phyloP scores from a whole-genome alignment of 108 stramenopile species.

The Conticribra weissflogii region DNA sequence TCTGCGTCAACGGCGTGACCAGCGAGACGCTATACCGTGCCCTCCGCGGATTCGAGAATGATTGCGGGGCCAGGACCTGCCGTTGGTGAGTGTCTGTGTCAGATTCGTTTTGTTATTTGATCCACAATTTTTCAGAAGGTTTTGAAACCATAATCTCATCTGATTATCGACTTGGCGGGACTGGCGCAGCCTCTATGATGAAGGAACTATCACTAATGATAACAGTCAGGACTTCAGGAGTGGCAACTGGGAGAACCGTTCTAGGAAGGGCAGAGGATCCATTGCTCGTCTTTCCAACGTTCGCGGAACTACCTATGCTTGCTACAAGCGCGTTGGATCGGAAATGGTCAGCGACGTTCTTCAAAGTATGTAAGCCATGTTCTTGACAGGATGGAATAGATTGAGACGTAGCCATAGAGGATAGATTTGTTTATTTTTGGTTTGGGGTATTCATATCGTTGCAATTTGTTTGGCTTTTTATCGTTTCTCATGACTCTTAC shows the following conservation, averaged over 20 bases:
- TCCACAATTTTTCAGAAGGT: background rate
- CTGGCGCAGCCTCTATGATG: background rate
- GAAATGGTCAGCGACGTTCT: background rate
- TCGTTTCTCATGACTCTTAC: no score
- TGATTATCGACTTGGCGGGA: no score
- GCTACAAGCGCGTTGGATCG: background rate
- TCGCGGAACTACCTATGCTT: background rate
- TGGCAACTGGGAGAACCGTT: background rate
- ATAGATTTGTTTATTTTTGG: no score
- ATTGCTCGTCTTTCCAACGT: background rate
- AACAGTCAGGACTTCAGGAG: background rate
- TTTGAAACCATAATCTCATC: background rate
- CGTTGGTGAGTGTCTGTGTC: background rate
- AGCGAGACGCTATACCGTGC: background rate
- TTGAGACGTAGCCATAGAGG: no score
- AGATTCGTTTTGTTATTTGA: background rate
- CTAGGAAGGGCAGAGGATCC: background rate
- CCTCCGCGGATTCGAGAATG: background rate
- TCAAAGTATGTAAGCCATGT: no score
- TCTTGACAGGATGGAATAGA: no score
- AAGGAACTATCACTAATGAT: background rate
- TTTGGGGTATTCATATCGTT: no score
- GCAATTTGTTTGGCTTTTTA: no score
- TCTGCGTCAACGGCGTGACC: background rate
- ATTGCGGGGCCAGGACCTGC: background rate